Percentiles rank a stretch among this genome's conserved stretches.
phyloP scores from a whole-genome alignment of 208 protist species.

The Acanthamoeba polyphaga region DNA sequence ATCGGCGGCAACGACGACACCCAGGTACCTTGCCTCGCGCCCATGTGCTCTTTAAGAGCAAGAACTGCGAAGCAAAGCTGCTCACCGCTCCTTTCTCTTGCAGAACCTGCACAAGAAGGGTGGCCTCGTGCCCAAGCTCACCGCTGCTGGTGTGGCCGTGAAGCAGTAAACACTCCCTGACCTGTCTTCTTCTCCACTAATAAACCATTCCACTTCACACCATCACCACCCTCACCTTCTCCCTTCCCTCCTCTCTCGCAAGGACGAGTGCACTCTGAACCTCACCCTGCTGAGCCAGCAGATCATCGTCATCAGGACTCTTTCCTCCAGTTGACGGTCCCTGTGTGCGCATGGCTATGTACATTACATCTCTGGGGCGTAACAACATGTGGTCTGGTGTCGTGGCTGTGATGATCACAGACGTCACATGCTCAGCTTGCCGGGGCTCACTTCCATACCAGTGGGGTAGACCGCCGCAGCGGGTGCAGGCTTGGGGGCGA shows the following conservation, averaged over 20 bases:
- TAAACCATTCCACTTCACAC: neutral
- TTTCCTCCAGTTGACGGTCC: too few relatives aligned
- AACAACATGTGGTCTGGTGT: too few relatives aligned
- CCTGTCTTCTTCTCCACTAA: neutral
- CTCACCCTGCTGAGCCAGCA: too few relatives aligned
- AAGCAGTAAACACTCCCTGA: slow-evolving; percentile 17
- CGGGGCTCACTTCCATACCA: too few relatives aligned
- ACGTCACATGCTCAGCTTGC: too few relatives aligned
- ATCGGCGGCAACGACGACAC: slow-evolving; percentile 70
- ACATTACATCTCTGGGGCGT: too few relatives aligned
- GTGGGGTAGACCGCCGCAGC: too few relatives aligned
- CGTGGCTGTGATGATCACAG: too few relatives aligned
- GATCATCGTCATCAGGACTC: too few relatives aligned
- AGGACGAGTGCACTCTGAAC: neutral
- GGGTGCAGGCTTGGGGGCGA: neutral
- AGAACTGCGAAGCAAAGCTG: neutral
- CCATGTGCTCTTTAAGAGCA: neutral
- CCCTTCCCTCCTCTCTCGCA: neutral
- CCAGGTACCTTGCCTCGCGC: neutral
- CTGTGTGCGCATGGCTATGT: too few relatives aligned
- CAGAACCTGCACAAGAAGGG: slow-evolving; percentile 55
- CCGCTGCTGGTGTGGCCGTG: slow-evolving; percentile 18
- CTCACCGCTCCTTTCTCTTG: neutral
- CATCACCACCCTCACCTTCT: neutral
- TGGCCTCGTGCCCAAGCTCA: slow-evolving; percentile 57